These are phyloP conservation scores for Corymbia maculata DNA, from an alignment of 345 rosid species.

Conservation along the genomic window DNA sequence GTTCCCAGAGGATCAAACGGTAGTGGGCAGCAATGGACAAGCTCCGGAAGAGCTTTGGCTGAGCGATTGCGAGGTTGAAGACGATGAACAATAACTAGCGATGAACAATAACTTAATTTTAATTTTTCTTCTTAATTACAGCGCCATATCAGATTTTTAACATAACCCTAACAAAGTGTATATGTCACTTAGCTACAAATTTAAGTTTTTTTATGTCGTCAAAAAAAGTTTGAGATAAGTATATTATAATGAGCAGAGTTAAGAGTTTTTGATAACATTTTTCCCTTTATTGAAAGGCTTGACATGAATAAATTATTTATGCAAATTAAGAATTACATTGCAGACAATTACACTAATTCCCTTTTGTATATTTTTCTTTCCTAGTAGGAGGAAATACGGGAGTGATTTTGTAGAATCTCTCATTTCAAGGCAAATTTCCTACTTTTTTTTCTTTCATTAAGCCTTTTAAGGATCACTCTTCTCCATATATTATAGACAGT, in stretches of 20 bases:
- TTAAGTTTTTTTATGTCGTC: not conserved
- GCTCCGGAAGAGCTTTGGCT: not conserved
- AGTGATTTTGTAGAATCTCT: too few species aligned
- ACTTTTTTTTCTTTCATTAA: too few species aligned
- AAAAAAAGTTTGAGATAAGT: too few species aligned
- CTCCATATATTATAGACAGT: not conserved
- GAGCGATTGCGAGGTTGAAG: not conserved
- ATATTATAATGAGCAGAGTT: too few species aligned
- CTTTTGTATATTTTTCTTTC: too few species aligned
- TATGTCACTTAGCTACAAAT: too few species aligned
- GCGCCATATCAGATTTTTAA: not conserved
- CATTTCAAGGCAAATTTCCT: too few species aligned
- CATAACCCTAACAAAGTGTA: not conserved
- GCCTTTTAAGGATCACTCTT: too few species aligned
- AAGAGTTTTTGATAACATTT: too few species aligned
- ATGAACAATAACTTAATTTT: too few species aligned
- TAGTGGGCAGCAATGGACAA: not conserved
- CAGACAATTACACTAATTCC: not conserved
- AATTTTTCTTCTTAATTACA: too few species aligned
- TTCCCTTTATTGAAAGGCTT: not conserved
- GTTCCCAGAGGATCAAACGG: not conserved
- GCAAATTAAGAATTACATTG: not conserved
- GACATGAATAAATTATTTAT: not conserved
- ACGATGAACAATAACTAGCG: not conserved
- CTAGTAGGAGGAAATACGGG: too few species aligned